Evolutionary conservation across 805 yeast species (phyloP).

Genomic region (Nakazawaea populi): DNA sequence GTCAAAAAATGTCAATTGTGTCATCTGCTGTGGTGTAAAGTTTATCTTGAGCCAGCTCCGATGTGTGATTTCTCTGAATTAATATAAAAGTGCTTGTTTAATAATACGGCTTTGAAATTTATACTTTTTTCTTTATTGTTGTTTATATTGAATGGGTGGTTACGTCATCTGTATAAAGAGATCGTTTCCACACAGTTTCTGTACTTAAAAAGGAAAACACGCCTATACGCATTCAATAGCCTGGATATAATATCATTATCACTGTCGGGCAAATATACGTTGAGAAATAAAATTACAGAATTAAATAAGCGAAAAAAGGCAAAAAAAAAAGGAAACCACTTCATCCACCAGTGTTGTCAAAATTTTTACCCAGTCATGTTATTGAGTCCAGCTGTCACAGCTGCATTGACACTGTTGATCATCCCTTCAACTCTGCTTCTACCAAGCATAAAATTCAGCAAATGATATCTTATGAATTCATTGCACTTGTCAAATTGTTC

Average conservation of each 20-base stretch:
- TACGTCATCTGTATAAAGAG: too few species aligned
- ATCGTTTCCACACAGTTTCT: too few species aligned
- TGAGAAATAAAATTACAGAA: neutral
- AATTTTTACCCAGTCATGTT: neutral
- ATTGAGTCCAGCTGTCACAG: slow-evolving; percentile 22
- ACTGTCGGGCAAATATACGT: too few species aligned
- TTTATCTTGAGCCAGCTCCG: neutral
- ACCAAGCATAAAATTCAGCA: slow-evolving; percentile 47
- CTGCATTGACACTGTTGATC: slow-evolving; percentile 37
- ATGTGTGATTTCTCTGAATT: neutral
- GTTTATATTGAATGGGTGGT: too few species aligned
- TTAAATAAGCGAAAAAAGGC: neutral
- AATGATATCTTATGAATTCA: slow-evolving; percentile 32
- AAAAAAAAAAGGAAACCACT: neutral
- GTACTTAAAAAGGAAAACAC: too few species aligned
- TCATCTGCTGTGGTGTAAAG: neutral
- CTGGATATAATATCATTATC: too few species aligned
- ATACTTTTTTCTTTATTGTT: neutral
- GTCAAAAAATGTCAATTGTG: neutral
- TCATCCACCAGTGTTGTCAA: neutral
- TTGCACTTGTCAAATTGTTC: slow-evolving; percentile 24
- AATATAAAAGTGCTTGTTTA: neutral
- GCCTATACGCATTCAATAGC: too few species aligned
- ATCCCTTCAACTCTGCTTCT: slow-evolving; percentile 42
- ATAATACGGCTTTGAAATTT: neutral